A percentile compares a stretch with the other conserved stretches of the same genome.
These are phyloP conservation scores for Prunella vulgaris DNA, from an alignment of 257 asterid genomes.

Conservation along the genomic window DNA sequence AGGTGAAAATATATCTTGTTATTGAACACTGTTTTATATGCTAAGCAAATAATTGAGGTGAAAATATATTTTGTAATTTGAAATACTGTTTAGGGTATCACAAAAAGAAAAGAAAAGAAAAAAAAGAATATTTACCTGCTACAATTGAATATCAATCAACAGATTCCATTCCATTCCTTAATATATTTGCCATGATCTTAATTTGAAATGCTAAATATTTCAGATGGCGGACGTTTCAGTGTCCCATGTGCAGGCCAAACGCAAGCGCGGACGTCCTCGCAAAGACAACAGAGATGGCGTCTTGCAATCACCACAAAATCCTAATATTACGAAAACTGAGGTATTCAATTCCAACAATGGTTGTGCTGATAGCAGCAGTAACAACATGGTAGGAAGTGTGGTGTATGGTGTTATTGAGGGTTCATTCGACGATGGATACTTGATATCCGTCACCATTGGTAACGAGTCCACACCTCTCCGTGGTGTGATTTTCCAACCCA, in stretches of 20 bases:
- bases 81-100: no score
- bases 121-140: no score
- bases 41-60: no score
- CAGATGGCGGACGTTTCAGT: conserved; percentile 42
- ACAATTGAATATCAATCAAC: no score
- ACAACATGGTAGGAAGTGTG: conserved; percentile 45
- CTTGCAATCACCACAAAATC: conserved; percentile 26
- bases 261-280: conserved; percentile 81
- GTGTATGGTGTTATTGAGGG: conserved; percentile 77
- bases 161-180: no score
- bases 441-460: conserved; percentile 56
- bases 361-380: not conserved
- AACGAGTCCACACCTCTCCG: conserved; percentile 47
- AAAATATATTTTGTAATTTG: no score
- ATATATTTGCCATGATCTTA: no score
- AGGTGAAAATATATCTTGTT: no score
- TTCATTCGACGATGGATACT: conserved; percentile 68
- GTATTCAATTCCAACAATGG: not conserved
- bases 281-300: conserved; percentile 42
- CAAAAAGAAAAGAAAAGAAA: no score
- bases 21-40: no score
- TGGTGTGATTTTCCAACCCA: conserved; percentile 65
- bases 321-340: not conserved
- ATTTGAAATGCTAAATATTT: no score
- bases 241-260: conserved; percentile 49